Conservation (phyloP, 306 rosid species). For the Casuarina glauca region DNA sequence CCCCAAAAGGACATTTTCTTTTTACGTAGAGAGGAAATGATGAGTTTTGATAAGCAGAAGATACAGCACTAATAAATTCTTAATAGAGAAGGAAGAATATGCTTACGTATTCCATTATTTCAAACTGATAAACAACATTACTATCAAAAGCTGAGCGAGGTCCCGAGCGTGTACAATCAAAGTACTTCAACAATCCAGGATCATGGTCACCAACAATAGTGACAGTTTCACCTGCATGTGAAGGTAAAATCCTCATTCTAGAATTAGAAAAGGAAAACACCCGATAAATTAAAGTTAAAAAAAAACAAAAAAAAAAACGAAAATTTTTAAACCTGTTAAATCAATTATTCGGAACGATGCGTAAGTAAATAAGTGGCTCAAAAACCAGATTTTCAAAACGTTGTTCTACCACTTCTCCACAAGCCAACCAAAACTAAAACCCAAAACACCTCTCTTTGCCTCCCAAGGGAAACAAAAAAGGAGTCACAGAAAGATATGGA, state of each 20-base stretch:
- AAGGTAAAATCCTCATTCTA: slow-evolving; percentile 3
- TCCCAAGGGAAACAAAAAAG: background rate
- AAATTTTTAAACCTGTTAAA: background rate
- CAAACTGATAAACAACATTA: slow-evolving; percentile 80
- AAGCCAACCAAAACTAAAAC: slow-evolving; percentile 1
- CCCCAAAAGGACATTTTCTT: background rate
- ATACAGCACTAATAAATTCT: background rate
- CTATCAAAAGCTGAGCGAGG: slow-evolving; percentile 66
- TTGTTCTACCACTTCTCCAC: background rate
- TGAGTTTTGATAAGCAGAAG: background rate
- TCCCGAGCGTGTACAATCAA: slow-evolving; percentile 77
- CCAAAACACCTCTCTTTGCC: background rate
- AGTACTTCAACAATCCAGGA: slow-evolving; percentile 68
- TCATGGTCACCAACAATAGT: slow-evolving; percentile 90
- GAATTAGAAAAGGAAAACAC: too few species aligned
- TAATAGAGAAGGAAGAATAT: slow-evolving; percentile 1
- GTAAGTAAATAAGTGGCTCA: background rate
- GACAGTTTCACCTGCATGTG: slow-evolving; percentile 75
- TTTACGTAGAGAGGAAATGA: background rate
- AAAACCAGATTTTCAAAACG: background rate
- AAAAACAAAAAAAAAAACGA: slow-evolving; percentile 6
- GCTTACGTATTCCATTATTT: slow-evolving; percentile 97
- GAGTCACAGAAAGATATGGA: background rate
- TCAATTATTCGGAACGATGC: too few species aligned
- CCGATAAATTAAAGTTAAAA: background rate